Evolutionary conservation across 2,329 filamentous ascomycete species (phyloP).

Genomic region (Aspergillus spinulosporus): DNA sequence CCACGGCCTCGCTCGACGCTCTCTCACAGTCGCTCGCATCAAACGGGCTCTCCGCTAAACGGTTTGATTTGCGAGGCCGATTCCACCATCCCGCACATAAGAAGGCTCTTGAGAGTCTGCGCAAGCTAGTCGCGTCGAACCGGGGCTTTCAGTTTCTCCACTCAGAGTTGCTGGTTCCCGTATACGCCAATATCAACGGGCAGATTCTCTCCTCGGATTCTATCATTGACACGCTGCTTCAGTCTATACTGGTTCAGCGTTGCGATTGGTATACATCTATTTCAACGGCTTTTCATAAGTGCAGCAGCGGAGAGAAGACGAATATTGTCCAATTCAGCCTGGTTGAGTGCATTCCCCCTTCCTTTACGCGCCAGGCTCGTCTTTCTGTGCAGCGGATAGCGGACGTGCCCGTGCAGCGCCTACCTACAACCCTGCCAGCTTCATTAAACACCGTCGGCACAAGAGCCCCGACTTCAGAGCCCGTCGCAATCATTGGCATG

Average conservation of each 20-base stretch:
- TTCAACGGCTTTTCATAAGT: not conserved
- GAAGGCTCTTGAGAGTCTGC: not conserved
- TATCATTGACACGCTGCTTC: not conserved
- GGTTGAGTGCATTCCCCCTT: not conserved
- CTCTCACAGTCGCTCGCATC: not conserved
- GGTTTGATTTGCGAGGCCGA: not conserved
- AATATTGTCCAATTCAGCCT: not conserved
- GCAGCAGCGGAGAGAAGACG: not conserved
- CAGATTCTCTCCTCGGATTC: not conserved
- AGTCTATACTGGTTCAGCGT: not conserved
- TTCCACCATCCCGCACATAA: slow-evolving; percentile 3
- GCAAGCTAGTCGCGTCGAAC: not conserved
- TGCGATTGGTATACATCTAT: slow-evolving; percentile 1
- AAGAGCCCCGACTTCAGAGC: too few relatives aligned
- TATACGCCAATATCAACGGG: slow-evolving; percentile 3
- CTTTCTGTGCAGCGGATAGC: too few relatives aligned
- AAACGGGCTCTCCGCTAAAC: not conserved
- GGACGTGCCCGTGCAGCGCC: too few relatives aligned
- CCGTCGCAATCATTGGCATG: slow-evolving; percentile 43
- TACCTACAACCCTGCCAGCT: too few relatives aligned
- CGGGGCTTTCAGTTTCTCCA: not conserved
- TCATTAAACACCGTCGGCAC: too few relatives aligned
- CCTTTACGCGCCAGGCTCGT: not conserved
- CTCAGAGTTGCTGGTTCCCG: not conserved
- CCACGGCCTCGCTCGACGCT: not conserved